Evolutionary conservation across 345 rosid species (phyloP).

Genomic region (Reutealis trisperma): DNA sequence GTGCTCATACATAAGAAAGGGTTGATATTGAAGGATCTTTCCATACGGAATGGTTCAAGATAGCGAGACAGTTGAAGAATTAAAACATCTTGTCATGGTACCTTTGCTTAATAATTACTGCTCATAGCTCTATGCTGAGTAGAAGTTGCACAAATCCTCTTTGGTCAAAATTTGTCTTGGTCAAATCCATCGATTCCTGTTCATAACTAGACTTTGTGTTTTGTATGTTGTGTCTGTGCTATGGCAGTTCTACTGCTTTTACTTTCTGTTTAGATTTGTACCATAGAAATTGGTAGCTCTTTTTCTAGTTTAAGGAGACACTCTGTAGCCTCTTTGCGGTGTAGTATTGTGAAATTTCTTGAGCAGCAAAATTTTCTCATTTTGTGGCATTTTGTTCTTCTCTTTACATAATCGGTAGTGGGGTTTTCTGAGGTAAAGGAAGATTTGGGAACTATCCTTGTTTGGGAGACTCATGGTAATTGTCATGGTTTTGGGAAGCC

Average conservation of each 20-base stretch:
- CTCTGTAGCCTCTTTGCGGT: neutral
- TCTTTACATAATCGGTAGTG: neutral
- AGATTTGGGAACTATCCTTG: no score
- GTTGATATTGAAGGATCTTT: constrained; percentile 83
- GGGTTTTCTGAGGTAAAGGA: no score
- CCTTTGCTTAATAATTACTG: constrained; percentile 25
- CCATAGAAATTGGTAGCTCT: neutral
- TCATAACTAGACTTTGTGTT: neutral
- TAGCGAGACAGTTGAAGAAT: constrained; percentile 63
- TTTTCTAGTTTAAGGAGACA: neutral
- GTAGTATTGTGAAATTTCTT: neutral
- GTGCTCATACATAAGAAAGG: constrained; percentile 98
- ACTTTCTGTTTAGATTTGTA: neutral
- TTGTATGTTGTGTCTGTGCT: constrained; percentile 17
- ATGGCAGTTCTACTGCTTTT: constrained; percentile 17
- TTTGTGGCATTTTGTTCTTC: neutral
- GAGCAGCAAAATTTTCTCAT: neutral
- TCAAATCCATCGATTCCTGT: constrained; percentile 3
- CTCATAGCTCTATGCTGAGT: constrained; percentile 13
- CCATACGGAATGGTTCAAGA: constrained; percentile 99
- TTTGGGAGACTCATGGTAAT: no score
- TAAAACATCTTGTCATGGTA: constrained; percentile 18
- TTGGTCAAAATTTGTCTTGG: constrained; percentile 5
- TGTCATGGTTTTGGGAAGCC: no score
- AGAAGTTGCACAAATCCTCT: constrained; percentile 9